Evolutionary conservation across 768 basidiomycete species (phyloP).

Genomic region (Lactarius psammicola): DNA sequence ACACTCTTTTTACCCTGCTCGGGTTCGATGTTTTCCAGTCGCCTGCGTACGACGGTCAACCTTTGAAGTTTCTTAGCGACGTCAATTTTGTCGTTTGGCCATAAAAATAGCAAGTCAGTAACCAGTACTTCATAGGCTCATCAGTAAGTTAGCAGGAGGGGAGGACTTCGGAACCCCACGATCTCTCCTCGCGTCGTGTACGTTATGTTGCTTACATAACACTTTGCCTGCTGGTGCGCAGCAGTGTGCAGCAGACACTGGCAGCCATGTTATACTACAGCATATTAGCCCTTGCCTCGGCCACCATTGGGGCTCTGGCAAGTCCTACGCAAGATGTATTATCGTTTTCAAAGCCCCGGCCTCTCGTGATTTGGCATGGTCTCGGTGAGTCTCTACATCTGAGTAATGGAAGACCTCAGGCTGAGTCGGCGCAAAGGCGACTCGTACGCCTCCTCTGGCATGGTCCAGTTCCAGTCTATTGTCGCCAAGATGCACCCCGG

Average conservation of each 20-base stretch:
- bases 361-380: constrained; percentile 78
- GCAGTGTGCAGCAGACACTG: background rate
- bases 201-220: background rate
- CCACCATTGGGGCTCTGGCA: constrained; percentile 3
- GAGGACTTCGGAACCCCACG: too few species aligned
- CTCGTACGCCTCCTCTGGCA: constrained; percentile 68
- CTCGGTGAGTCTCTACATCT: constrained; percentile 41
- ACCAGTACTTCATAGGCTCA: too few species aligned
- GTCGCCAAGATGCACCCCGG: constrained; percentile 67
- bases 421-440: constrained; percentile 48
- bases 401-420: background rate
- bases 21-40: too few species aligned
- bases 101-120: too few species aligned
- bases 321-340: constrained; percentile 21
- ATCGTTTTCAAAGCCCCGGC: constrained; percentile 36
- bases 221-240: background rate
- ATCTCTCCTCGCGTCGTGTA: too few species aligned
- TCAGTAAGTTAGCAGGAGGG: too few species aligned
- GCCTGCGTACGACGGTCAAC: too few species aligned
- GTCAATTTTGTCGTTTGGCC: too few species aligned
- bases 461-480: constrained; percentile 58
- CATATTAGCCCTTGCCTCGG: constrained; percentile 7
- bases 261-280: background rate
- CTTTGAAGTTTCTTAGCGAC: too few species aligned
- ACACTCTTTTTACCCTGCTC: too few species aligned